Conservation (phyloP, 345 rosid species). For the Rubroshorea leprosula region DNA sequence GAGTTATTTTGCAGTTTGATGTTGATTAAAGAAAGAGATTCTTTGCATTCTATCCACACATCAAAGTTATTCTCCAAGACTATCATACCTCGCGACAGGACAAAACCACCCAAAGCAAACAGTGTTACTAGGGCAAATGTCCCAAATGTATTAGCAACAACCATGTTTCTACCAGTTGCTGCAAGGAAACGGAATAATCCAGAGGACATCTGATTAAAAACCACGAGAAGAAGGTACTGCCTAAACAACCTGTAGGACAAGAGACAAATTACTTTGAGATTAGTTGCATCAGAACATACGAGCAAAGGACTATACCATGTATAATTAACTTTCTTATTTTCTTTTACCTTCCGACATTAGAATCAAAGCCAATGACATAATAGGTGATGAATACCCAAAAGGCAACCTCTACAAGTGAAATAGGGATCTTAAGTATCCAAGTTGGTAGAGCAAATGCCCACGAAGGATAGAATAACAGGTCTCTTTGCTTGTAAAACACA, state of each 20-base stretch:
- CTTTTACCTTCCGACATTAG: constrained; percentile 68
- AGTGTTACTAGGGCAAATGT: constrained; percentile 45
- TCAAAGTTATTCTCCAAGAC: too few species aligned
- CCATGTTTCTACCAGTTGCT: constrained; percentile 55
- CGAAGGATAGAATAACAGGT: constrained; percentile 63
- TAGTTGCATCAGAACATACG: too few species aligned
- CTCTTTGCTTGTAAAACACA: constrained; percentile 81
- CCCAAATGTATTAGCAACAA: constrained; percentile 60
- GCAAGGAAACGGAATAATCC: constrained; percentile 54
- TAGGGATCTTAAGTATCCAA: constrained; percentile 78
- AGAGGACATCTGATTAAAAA: constrained; percentile 57
- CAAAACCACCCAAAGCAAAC: constrained; percentile 56
- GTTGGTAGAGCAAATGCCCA: constrained; percentile 77
- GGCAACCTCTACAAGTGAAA: constrained; percentile 57
- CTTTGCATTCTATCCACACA: too few species aligned
- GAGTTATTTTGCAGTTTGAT: not conserved
- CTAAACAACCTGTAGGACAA: constrained; percentile 66
- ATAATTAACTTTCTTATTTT: too few species aligned
- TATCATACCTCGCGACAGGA: constrained; percentile 48
- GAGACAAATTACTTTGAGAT: too few species aligned
- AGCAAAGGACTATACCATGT: too few species aligned
- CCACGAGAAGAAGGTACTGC: constrained; percentile 52
- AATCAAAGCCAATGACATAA: constrained; percentile 71
- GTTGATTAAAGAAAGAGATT: too few species aligned
- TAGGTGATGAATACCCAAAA: constrained; percentile 57